A percentile compares a stretch with the other conserved stretches of the same genome.
These are phyloP conservation scores for Cryptococcus sp. DNA, from an alignment of 1,284 basidiomycete genomes.

Conservation along the genomic window DNA sequence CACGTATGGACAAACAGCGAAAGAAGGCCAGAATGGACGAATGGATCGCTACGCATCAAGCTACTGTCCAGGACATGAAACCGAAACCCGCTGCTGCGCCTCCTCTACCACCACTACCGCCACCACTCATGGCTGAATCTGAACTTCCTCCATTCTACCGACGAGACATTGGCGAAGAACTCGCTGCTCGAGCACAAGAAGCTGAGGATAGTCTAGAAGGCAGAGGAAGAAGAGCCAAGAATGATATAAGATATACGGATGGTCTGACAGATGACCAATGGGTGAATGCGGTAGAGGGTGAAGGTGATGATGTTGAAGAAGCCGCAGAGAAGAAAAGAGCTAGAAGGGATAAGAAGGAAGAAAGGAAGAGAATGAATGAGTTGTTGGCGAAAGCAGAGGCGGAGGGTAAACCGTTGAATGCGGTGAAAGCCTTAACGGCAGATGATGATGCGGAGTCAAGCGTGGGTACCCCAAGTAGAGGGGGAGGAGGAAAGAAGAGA, in stretches of 20 bases:
- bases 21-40: conserved; percentile 69
- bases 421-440: conserved; percentile 20
- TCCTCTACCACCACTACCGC: conserved; percentile 66
- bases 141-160: conserved; percentile 93
- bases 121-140: conserved; percentile 74
- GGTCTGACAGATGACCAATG: conserved; percentile 92
- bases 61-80: conserved; percentile 58
- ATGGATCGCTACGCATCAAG: background rate
- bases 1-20: conserved; percentile 78
- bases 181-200: conserved; percentile 50
- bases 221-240: conserved; percentile 76
- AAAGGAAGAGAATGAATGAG: conserved; percentile 39
- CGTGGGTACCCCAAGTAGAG: conserved; percentile 1
- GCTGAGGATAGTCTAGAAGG: conserved; percentile 72
- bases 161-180: conserved; percentile 51
- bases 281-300: conserved; percentile 81
- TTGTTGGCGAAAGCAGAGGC: conserved; percentile 36
- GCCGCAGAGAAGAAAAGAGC: conserved; percentile 37
- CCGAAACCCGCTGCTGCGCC: no score
- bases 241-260: conserved; percentile 88
- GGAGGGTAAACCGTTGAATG: conserved; percentile 36
- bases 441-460: conserved; percentile 9
- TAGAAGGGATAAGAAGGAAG: conserved; percentile 27
- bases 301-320: conserved; percentile 68
- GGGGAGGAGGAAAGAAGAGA: conserved; percentile 33